Conservation (phyloP, 2,329 filamentous ascomycete genomes). For the Fusarium buharicum region DNA sequence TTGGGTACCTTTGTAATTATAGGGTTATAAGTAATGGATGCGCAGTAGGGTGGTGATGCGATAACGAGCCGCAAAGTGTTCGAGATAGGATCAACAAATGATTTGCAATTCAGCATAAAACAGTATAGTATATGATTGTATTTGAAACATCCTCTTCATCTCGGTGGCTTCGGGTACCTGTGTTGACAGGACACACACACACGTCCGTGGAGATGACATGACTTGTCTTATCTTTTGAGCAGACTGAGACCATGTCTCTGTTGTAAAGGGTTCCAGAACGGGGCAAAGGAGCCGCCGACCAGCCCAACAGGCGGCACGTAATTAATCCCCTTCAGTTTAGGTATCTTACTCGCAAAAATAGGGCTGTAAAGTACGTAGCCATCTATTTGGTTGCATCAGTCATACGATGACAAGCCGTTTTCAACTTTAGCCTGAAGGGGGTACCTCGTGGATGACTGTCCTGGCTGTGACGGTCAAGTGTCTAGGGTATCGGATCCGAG, state of each 20-base stretch:
- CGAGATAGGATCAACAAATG: constrained; percentile 37
- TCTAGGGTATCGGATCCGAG: not conserved
- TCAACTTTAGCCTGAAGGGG: constrained; percentile 1
- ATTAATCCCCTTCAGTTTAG: too few relatives aligned
- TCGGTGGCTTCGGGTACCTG: constrained; percentile 30
- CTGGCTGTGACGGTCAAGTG: too few relatives aligned
- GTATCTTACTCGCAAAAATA: too few relatives aligned
- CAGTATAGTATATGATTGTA: not conserved
- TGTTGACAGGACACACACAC: constrained; percentile 18
- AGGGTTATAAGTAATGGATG: too few relatives aligned
- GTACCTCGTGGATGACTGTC: not conserved
- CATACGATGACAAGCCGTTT: not conserved
- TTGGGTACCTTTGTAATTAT: constrained; percentile 8
- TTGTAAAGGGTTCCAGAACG: constrained; percentile 1
- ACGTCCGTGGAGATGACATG: constrained; percentile 14
- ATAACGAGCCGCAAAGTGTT: constrained; percentile 3
- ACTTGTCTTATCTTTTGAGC: constrained; percentile 10
- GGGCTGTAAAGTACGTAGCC: not conserved
- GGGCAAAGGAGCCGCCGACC: too few relatives aligned
- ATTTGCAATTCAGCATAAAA: constrained; percentile 13
- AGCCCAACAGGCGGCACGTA: too few relatives aligned
- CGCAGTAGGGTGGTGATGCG: not conserved
- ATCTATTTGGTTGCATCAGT: not conserved
- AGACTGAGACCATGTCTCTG: constrained; percentile 5
- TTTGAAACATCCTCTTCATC: not conserved